Evolutionary conservation across 306 rosid species (phyloP), one percentile per base, ranked within the genome.

Genomic region (Carpinus viminea): DNA sequence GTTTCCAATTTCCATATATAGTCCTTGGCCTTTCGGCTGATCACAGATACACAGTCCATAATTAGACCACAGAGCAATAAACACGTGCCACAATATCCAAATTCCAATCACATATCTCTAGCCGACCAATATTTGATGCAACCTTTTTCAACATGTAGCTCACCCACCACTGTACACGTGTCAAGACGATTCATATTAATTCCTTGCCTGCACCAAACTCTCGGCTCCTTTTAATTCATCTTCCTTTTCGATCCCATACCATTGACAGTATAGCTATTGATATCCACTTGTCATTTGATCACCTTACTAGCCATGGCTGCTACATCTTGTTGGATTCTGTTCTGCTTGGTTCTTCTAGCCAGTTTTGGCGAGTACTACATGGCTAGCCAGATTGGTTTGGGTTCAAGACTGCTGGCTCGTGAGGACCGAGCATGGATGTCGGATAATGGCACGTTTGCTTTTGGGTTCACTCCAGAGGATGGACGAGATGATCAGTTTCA

Each of bases 381-480:
- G 80, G 90, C 88, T 24, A 77, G 75, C 52, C 91, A 83, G 61
- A 78, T 92, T 74, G 84, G 78, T 52, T 74, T 92, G 81, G 89
- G 96, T 8, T 84, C 96, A 12, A 87, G 83, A 70, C 80, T 95
- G 80, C 17, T 80, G 77, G 93, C 98, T n/a, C 74, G 83, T 55
- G 74, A 78, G 43, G 79, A 85, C 79, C 86, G 76, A 71, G 47
- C 79, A 0, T 86, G 97, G 93, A 60, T 87, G 76, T 95, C 98
- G 3, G 91, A 88, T 4, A 91, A 95, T 85, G 86, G 93, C 12
- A 95, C 98, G 8, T 95, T 95, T 82, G 97, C 95, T 43, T 83
- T 95, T 55, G 98, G 98, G 31, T 95, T 95, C 84, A 81, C 91
- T 50, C 86, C 90, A 10, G 8, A 82, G 4, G 83, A 71, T 3